Percentiles rank a stretch among this genome's conserved stretches.
Evolutionary conservation across 2,329 filamentous ascomycete species (phyloP).

Genomic region (Scortechinia acanthostroma): DNA sequence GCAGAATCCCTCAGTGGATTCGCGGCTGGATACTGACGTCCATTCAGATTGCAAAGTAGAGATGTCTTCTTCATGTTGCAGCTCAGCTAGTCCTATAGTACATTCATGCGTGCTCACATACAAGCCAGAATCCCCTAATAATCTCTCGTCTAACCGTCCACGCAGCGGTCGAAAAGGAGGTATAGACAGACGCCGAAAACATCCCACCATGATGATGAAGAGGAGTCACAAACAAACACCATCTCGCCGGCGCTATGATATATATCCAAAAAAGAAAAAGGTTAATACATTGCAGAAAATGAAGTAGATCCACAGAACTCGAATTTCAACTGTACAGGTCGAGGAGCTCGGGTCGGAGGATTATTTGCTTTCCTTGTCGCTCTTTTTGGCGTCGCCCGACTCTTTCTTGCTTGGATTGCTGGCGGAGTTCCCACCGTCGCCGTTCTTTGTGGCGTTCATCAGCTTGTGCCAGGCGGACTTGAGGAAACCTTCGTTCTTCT

Average conservation of each 20-base stretch:
- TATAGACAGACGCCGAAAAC: too few species aligned
- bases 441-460: constrained; percentile 38
- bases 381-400: background rate
- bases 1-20: too few species aligned
- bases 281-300: background rate
- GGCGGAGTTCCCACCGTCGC: background rate
- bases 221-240: too few species aligned
- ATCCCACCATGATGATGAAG: too few species aligned
- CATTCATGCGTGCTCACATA: too few species aligned
- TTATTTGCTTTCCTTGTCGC: background rate
- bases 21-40: too few species aligned
- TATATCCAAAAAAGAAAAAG: background rate
- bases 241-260: constrained; percentile 1
- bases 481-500: constrained; percentile 61
- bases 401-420: background rate
- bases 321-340: background rate
- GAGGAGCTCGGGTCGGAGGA: background rate
- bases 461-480: constrained; percentile 66
- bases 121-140: too few species aligned
- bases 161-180: too few species aligned
- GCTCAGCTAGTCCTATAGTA: too few species aligned
- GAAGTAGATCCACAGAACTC: background rate
- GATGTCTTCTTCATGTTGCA: too few species aligned
- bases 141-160: too few species aligned
- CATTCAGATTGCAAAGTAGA: too few species aligned